Evolutionary conservation across 2,329 filamentous ascomycete genomes (phyloP).

Genomic region (Colletotrichum cordylinicola): DNA sequence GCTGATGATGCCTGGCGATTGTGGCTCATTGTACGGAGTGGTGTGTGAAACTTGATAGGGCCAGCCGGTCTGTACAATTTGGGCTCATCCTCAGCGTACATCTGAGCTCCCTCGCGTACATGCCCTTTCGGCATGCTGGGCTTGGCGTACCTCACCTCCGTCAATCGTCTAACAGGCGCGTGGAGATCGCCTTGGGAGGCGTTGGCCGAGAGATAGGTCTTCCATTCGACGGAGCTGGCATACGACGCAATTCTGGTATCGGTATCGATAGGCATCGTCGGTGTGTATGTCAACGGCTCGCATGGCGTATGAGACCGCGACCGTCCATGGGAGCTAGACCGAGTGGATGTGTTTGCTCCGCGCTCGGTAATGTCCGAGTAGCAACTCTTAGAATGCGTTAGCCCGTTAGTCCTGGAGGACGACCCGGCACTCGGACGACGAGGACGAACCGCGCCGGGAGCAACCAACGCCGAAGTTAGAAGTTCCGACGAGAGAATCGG

Average conservation of each 20-base stretch:
- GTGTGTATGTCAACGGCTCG: neutral
- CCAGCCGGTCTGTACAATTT: conserved; percentile 7
- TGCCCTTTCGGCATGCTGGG: conserved; percentile 40
- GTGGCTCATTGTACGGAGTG: neutral
- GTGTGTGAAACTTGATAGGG: neutral
- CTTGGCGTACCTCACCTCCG: conserved; percentile 21
- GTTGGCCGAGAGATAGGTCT: conserved; percentile 58
- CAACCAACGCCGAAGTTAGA: neutral
- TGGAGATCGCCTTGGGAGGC: conserved; percentile 40
- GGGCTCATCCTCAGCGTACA: conserved; percentile 39
- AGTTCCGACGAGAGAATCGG: neutral
- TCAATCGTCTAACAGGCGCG: neutral
- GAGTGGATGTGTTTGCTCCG: neutral
- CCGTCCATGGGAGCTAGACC: neutral
- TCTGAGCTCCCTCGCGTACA: conserved; percentile 56
- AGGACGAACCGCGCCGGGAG: neutral
- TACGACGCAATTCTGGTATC: conserved; percentile 40
- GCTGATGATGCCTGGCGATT: conserved; percentile 10
- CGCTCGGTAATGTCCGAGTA: neutral
- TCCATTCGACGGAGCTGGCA: conserved; percentile 59
- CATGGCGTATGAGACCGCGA: neutral
- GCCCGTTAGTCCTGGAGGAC: no score
- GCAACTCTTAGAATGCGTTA: neutral
- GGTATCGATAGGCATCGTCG: conserved; percentile 32
- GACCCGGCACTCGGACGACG: neutral